Conservation (phyloP, 2,329 filamentous ascomycete species). For the Microdochium paspali region DNA sequence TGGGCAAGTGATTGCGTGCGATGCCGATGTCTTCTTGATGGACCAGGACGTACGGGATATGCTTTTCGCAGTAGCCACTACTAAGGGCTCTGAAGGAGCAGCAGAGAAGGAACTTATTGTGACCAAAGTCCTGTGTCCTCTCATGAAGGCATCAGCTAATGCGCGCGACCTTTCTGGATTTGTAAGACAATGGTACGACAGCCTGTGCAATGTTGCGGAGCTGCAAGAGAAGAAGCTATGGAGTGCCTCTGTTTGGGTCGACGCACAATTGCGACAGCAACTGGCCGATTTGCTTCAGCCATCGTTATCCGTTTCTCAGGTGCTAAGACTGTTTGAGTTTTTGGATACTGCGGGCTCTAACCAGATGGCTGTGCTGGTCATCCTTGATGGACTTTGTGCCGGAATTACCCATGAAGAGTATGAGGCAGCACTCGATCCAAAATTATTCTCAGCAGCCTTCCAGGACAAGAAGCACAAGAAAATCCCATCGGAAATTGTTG, state of each 20-base stretch:
- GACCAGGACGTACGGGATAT: slow-evolving; percentile 17
- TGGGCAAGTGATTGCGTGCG: slow-evolving; percentile 30
- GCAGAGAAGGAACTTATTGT: slow-evolving; percentile 16
- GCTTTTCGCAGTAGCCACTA: slow-evolving; percentile 21
- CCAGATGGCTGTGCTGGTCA: slow-evolving; percentile 19
- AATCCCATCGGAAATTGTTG: slow-evolving; percentile 11
- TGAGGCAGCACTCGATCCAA: slow-evolving; percentile 18
- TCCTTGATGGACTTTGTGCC: slow-evolving; percentile 26
- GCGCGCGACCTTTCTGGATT: slow-evolving; percentile 29
- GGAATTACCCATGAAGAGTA: slow-evolving; percentile 23
- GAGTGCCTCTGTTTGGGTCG: slow-evolving; percentile 15
- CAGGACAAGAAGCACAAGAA: slow-evolving; percentile 10
- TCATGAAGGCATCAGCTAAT: slow-evolving; percentile 28
- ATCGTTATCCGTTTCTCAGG: slow-evolving; percentile 25
- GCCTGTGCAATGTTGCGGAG: slow-evolving; percentile 9
- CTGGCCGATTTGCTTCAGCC: slow-evolving; percentile 21
- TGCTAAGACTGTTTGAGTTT: slow-evolving; percentile 23
- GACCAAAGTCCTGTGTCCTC: slow-evolving; percentile 22
- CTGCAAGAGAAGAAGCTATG: slow-evolving; percentile 3
- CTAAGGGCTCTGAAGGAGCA: slow-evolving; percentile 9
- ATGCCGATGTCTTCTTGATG: slow-evolving; percentile 33
- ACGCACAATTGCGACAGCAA: slow-evolving; percentile 13
- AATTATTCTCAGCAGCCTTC: slow-evolving; percentile 21
- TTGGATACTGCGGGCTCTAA: slow-evolving; percentile 14
- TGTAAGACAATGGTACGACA: slow-evolving; percentile 24